Evolutionary conservation across 75 land plant genomes (phyloP), one percentile per base, ranked within the genome.

Genomic region (Selaginella tamariscina): DNA sequence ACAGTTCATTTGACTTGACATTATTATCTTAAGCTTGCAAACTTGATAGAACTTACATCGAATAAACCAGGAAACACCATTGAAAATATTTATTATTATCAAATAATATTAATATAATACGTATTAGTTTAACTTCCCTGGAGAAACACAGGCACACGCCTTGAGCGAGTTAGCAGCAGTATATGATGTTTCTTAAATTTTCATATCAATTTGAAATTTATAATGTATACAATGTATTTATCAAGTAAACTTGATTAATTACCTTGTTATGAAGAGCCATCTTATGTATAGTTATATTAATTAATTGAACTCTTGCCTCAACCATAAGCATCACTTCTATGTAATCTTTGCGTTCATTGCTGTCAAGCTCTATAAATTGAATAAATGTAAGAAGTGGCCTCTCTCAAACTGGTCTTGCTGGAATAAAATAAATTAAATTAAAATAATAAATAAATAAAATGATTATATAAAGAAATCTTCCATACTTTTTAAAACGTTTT

Each of bases 391-490:
- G 86, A 20, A 86, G 74, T 30, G 84, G 70, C 13, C 97, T 82
- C 62, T 79, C 70, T n/a, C n/a, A n/a, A n/a, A 75, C 86, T 89
- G 97, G 74, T 92, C 97, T 80, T 89, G 73, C 97, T 92, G 84
- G 73, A 60, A 18, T 13, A 9, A n/a, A n/a, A n/a, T n/a, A n/a
- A n/a, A n/a, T n/a, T n/a, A n/a, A n/a, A n/a, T n/a, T n/a, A n/a
- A n/a, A n/a, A n/a, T n/a, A n/a, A n/a, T n/a, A n/a, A n/a, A n/a
- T n/a, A n/a, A n/a, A n/a, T n/a, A n/a, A n/a, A n/a, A n/a, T n/a
- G n/a, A n/a, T n/a, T n/a, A n/a, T n/a, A n/a, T n/a, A n/a, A n/a
- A n/a, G n/a, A n/a, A n/a, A n/a, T n/a, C n/a, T n/a, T n/a, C n/a
- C n/a, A n/a, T n/a, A n/a, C n/a, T n/a, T n/a, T n/a, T n/a, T n/a